A percentile compares a stretch with the other conserved stretches of the same genome.
Conservation (phyloP, 192 early-diverging fungal species). For the Pilobolus umbonatus region DNA sequence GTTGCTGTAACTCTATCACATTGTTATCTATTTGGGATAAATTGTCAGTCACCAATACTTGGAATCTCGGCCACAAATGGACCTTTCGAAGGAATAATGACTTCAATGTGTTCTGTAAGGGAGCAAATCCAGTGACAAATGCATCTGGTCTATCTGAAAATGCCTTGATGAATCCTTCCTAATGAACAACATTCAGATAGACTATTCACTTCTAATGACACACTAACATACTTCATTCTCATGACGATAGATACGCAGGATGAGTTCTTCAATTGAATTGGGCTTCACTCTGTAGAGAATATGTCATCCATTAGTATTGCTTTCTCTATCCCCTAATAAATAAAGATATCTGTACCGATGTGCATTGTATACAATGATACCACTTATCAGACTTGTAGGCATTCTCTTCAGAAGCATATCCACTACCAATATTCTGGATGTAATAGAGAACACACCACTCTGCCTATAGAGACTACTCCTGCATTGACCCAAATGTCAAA, state of each 20-base stretch:
- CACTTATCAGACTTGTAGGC: conserved; percentile 71
- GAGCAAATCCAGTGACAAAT: conserved; percentile 78
- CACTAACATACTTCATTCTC: conserved; percentile 58
- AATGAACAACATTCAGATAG: neutral
- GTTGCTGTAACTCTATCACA: conserved; percentile 72
- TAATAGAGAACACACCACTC: conserved; percentile 82
- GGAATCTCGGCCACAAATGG: conserved; percentile 85
- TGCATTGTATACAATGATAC: conserved; percentile 84
- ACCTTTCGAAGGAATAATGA: conserved; percentile 75
- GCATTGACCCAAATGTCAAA: conserved; percentile 18
- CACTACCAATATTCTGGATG: conserved; percentile 84
- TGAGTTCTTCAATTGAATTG: conserved; percentile 85
- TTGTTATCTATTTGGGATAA: conserved; percentile 50
- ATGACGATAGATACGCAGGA: conserved; percentile 74
- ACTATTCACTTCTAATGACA: too few relatives aligned
- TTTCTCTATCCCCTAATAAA: neutral
- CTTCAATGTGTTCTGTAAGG: conserved; percentile 83
- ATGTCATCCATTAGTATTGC: neutral
- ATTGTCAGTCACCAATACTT: conserved; percentile 53
- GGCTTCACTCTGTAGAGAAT: conserved; percentile 54
- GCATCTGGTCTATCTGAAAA: conserved; percentile 84
- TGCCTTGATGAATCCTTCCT: conserved; percentile 87
- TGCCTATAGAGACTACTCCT: conserved; percentile 62
- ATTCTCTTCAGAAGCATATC: conserved; percentile 81
- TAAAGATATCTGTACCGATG: conserved; percentile 50